Percentiles rank a stretch among this genome's conserved stretches.
These are phyloP conservation scores for Lablab purpureus DNA, from an alignment of 306 rosid species.

Conservation along the genomic window DNA sequence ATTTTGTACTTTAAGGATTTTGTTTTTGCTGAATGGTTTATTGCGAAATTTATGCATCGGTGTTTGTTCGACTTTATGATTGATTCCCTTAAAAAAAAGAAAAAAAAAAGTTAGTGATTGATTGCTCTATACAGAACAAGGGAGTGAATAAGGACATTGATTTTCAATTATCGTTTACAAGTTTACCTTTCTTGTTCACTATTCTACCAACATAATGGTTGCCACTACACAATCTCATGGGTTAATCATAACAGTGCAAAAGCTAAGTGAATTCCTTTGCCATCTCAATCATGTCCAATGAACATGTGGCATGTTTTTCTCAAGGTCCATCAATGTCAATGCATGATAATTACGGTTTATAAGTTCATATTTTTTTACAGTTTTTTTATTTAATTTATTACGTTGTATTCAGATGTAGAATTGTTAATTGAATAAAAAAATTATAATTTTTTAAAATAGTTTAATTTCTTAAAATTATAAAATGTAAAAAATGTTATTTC, in stretches of 20 bases:
- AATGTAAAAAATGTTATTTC: background rate
- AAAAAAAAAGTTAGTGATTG: background rate
- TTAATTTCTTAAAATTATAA: too few species aligned
- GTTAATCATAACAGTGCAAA: conserved; percentile 23
- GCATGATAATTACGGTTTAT: conserved; percentile 15
- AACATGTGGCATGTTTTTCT: background rate
- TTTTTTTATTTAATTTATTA: too few species aligned
- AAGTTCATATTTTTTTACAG: too few species aligned
- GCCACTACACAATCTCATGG: background rate
- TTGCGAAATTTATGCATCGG: conserved; percentile 4
- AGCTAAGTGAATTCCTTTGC: background rate
- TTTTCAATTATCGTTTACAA: conserved; percentile 25
- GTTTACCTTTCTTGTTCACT: conserved; percentile 30
- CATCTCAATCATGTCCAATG: background rate
- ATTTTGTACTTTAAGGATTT: background rate
- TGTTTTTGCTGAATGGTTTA: background rate
- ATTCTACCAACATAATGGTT: background rate
- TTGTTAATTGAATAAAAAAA: too few species aligned
- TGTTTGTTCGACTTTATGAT: background rate
- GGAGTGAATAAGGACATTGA: conserved; percentile 19
- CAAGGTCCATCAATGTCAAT: conserved; percentile 37
- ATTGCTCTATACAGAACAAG: conserved; percentile 31
- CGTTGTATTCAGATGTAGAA: too few species aligned
- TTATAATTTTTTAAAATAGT: too few species aligned
- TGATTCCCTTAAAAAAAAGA: background rate